phyloP scores from a whole-genome alignment of 805 yeast genomes.

The Yarrowia sp. region DNA sequence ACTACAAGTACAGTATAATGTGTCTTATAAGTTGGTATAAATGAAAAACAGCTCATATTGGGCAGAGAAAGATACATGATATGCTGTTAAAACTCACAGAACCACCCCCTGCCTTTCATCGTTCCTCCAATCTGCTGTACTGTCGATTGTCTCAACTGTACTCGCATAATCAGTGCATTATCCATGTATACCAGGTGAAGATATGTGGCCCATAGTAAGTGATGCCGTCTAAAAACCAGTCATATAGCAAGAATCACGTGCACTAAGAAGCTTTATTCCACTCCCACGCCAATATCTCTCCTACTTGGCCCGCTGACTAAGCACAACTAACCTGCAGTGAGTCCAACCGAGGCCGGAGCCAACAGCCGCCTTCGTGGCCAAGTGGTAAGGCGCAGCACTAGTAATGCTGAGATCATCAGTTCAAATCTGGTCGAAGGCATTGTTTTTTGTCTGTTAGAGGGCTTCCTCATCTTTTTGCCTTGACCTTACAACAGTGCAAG shows the following conservation, averaged over 20 bases:
- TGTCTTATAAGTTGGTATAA: too few relatives aligned
- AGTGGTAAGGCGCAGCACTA: constrained; percentile 34
- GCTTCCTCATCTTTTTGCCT: not conserved
- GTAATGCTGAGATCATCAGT: constrained; percentile 32
- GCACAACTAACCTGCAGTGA: not conserved
- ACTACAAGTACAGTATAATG: too few relatives aligned
- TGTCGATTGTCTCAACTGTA: not conserved
- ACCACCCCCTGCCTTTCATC: too few relatives aligned
- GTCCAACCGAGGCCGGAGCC: constrained; percentile 1
- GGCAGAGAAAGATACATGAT: too few relatives aligned
- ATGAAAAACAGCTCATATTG: too few relatives aligned
- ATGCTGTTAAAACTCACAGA: too few relatives aligned
- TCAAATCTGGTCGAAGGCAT: constrained; percentile 34
- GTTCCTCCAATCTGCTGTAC: too few relatives aligned
- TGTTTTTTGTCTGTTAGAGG: not conserved
- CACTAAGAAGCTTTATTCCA: too few relatives aligned
- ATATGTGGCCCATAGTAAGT: too few relatives aligned
- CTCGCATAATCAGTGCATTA: constrained; percentile 6
- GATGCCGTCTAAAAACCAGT: too few relatives aligned
- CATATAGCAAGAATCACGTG: too few relatives aligned
- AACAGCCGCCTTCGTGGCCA: constrained; percentile 19
- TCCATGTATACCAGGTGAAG: not conserved
- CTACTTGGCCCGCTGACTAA: not conserved
- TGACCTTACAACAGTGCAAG: not conserved
- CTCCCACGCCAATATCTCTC: too few relatives aligned